Conservation (phyloP, 2,329 filamentous ascomycete species). For the Alternaria ventricosa region DNA sequence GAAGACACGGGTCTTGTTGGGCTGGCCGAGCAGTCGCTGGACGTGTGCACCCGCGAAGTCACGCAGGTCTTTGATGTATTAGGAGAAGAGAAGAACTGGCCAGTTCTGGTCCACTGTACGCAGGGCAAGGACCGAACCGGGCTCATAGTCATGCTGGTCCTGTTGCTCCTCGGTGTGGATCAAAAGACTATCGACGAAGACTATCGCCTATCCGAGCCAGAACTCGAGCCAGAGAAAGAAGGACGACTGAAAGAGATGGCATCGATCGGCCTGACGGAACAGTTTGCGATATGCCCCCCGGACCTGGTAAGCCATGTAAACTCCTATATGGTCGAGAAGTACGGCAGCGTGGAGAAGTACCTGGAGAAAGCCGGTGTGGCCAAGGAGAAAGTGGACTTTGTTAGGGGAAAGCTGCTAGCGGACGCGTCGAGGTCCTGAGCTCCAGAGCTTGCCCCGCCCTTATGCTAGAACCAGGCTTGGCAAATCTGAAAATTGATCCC, state of each 20-base stretch:
- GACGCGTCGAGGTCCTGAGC: conserved; percentile 16
- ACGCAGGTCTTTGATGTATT: conserved; percentile 60
- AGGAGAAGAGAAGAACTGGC: conserved; percentile 60
- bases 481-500: conserved; percentile 1
- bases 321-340: conserved; percentile 63
- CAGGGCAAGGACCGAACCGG: conserved; percentile 89
- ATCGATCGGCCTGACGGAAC: conserved; percentile 71
- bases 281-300: conserved; percentile 70
- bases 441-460: not conserved
- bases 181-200: conserved; percentile 70
- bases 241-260: conserved; percentile 71
- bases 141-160: conserved; percentile 69
- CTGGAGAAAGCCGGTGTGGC: conserved; percentile 65
- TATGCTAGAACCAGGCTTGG: conserved; percentile 2
- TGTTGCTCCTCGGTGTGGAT: conserved; percentile 68
- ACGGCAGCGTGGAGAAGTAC: conserved; percentile 73
- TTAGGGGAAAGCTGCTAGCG: conserved; percentile 44
- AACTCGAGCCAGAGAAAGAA: conserved; percentile 67
- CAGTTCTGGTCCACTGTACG: conserved; percentile 80
- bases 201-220: conserved; percentile 70
- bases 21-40: conserved; percentile 72
- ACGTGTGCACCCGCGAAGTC: conserved; percentile 70
- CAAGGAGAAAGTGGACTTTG: conserved; percentile 41
- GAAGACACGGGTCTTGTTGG: conserved; percentile 73
- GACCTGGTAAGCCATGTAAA: conserved; percentile 68